Base-by-base conservation (phyloP, 1,284 basidiomycete species). In the Lignosus rhinocerotis region DNA sequence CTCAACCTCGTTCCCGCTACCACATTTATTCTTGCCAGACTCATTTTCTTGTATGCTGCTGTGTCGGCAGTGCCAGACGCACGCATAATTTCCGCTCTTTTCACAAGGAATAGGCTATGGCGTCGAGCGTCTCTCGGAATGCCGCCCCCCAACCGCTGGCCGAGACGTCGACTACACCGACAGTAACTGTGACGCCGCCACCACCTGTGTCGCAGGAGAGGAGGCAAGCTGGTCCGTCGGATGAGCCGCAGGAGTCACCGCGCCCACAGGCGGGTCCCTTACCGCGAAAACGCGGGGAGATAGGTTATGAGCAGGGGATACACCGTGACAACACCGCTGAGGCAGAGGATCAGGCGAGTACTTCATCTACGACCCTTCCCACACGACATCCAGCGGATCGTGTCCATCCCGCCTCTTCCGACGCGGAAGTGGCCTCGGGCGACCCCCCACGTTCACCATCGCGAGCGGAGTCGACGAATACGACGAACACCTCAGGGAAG, bases 271-370 rank as follows among this genome's bases (percentile, higher is more conserved):
- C 85, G 67, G 85, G 76, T 46, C 85, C 85, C 52, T 73, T 88
- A 66, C 86, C 86, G 50, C 71, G 68, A 48, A 88, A 88, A 71
- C 78, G 79, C 44, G 87, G 87, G 42, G 87, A 88, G 69, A 83
- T 89, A 56, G 87, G 86, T 19, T 89, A 75, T 66, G 62, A 73
- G 33, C 83, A 84, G 63, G 78, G 74, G 7, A 55, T 75, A 30
- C 72, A 77, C 25, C 25, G 4, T 25, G 4, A 25, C 56, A 68
- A 55, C 32, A 67, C 68, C 21, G 67, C 69, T 53, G 63, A 66
- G 53, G 25, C 38, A 14, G 41, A 58, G 36, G 51, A 52, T 9
- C 56, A 59, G 42, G 58, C 60, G 43, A 60, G 61, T 58, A 38
- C 53, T 44, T 58, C 62, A 16, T 32, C 62, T 10, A 51, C 51